Evolutionary conservation across 768 basidiomycete species (phyloP).

Genomic region (Arthromyces matolae): DNA sequence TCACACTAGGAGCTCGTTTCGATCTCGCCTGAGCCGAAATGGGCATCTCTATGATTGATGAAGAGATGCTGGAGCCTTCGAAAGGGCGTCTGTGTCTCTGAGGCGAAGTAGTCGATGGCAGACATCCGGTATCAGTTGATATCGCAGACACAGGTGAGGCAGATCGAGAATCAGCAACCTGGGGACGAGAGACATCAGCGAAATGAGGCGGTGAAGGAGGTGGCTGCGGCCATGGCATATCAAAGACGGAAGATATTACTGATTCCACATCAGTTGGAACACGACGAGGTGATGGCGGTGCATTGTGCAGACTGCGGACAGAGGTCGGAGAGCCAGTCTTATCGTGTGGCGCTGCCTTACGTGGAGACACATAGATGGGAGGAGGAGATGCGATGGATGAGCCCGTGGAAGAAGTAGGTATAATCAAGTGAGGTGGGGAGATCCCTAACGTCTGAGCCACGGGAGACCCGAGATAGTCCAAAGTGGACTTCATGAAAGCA

Average conservation of each 20-base stretch:
- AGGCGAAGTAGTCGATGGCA: conserved; percentile 18
- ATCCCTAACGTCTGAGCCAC: conserved; percentile 41
- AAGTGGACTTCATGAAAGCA: conserved; percentile 39
- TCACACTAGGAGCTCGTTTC: conserved; percentile 23
- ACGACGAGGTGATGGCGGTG: conserved; percentile 18
- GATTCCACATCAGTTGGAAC: conserved; percentile 32
- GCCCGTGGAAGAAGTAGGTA: conserved; percentile 2
- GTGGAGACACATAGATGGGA: conserved; percentile 13
- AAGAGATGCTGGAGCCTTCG: conserved; percentile 26
- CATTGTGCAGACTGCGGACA: conserved; percentile 5
- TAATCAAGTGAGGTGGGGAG: conserved; percentile 19
- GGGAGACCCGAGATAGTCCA: conserved; percentile 43
- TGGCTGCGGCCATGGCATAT: conserved; percentile 38
- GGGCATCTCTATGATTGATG: conserved; percentile 20
- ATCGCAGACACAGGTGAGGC: conserved; percentile 1
- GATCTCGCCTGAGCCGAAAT: conserved; percentile 7
- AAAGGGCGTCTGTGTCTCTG: conserved; percentile 27
- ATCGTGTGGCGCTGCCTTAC: conserved; percentile 9
- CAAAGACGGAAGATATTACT: conserved; percentile 35
- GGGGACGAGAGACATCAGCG: not conserved
- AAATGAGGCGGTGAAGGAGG: conserved; percentile 17
- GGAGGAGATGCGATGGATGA: conserved; percentile 21
- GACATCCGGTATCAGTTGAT: conserved; percentile 12
- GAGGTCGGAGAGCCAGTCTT: conserved; percentile 12
- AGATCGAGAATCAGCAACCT: not conserved